phyloP scores from a whole-genome alignment of 1,284 basidiomycete species.

The Mycosarcoma maydis region DNA sequence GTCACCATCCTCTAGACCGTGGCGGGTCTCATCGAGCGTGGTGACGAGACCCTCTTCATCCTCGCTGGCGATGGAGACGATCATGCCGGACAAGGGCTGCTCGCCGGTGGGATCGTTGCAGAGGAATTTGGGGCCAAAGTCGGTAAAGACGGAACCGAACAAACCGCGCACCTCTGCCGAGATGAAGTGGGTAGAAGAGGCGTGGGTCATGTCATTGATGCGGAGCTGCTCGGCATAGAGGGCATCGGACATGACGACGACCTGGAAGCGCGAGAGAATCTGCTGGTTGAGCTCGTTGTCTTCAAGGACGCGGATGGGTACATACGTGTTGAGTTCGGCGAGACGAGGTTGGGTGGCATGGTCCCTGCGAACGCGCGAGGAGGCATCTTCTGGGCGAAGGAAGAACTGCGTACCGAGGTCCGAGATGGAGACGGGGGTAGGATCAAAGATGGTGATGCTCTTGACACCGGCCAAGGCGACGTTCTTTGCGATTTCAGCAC shows the following conservation, averaged over 20 bases:
- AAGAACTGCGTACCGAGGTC: conserved; percentile 98
- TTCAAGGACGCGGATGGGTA: conserved; percentile 80
- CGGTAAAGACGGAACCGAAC: conserved; percentile 95
- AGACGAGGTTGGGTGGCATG: conserved; percentile 87
- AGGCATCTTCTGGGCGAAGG: conserved; percentile 85
- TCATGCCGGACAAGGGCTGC: conserved; percentile 91
- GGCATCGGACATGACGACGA: conserved; percentile 89
- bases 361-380: conserved; percentile 75
- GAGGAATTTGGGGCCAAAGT: conserved; percentile 93
- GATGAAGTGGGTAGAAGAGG: conserved; percentile 83
- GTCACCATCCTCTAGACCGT: conserved; percentile 97
- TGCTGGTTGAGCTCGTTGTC: conserved; percentile 51
- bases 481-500: conserved; percentile 98
- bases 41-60: conserved; percentile 88
- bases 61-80: conserved; percentile 74
- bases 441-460: conserved; percentile 95
- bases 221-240: conserved; percentile 85
- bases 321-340: conserved; percentile 94
- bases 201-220: conserved; percentile 81
- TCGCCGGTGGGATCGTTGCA: conserved; percentile 96
- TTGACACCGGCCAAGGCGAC: conserved; percentile 95
- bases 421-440: conserved; percentile 82
- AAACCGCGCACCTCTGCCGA: conserved; percentile 90
- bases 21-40: conserved; percentile 94
- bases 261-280: conserved; percentile 57